Evolutionary conservation across 2,329 filamentous ascomycete species (phyloP).

Genomic region (Graphiopsis chlorocephala): DNA sequence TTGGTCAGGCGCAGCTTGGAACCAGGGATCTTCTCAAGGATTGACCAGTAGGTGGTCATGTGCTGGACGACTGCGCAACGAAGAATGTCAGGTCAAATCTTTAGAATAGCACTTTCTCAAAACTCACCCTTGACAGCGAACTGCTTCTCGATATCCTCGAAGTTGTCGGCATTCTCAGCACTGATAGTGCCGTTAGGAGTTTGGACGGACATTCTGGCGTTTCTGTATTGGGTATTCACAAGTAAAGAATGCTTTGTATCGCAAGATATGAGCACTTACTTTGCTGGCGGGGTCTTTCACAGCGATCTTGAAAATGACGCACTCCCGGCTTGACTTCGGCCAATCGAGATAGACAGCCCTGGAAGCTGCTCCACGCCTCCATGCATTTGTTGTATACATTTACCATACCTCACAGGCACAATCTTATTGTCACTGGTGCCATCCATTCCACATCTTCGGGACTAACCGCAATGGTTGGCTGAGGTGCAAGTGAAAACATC

Average conservation of each 20-base stretch:
- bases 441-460: background rate
- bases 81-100: background rate
- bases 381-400: background rate
- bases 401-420: background rate
- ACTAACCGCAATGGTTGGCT: too few relatives aligned
- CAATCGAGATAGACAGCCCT: too few relatives aligned
- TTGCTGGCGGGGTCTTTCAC: background rate
- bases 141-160: conserved; percentile 84
- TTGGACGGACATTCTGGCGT: conserved; percentile 10
- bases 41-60: conserved; percentile 94
- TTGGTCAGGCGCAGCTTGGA: conserved; percentile 89
- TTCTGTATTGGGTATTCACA: background rate
- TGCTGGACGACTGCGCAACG: conserved; percentile 72
- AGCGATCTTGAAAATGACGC: conserved; percentile 15
- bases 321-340: background rate
- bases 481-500: background rate
- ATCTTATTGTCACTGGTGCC: background rate
- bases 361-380: background rate
- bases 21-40: conserved; percentile 86
- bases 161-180: conserved; percentile 63
- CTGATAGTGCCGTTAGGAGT: conserved; percentile 29
- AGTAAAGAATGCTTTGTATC: background rate
- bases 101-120: conserved; percentile 12
- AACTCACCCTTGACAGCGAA: conserved; percentile 86
- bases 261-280: background rate